Percentiles rank a stretch among this genome's conserved stretches.
These are phyloP conservation scores for Elsinoe perseae DNA, from an alignment of 2,329 filamentous ascomycete species.

Conservation along the genomic window DNA sequence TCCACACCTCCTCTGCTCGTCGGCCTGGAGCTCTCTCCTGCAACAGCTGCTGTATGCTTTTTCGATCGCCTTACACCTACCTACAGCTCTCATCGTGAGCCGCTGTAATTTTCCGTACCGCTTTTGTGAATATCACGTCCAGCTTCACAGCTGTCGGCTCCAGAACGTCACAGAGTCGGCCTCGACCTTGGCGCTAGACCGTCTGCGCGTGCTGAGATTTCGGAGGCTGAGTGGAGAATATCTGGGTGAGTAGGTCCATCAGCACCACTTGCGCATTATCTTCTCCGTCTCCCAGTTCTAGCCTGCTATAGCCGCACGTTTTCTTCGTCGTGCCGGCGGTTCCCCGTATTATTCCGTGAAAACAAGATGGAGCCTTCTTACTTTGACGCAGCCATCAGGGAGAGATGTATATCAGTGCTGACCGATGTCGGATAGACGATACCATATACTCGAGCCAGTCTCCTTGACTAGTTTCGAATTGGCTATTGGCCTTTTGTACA, in stretches of 20 bases:
- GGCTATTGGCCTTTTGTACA: not conserved
- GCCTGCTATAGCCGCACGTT: constrained; percentile 11
- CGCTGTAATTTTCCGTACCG: constrained; percentile 7
- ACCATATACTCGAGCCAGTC: not conserved
- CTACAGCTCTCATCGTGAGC: not conserved
- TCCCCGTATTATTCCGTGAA: constrained; percentile 8
- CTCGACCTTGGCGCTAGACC: constrained; percentile 9
- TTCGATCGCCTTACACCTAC: constrained; percentile 5
- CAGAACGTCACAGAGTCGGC: constrained; percentile 9
- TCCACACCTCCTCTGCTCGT: not conserved
- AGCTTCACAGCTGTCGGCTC: constrained; percentile 9
- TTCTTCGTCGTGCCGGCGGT: not conserved
- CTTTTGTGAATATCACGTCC: not conserved
- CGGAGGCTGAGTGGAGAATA: constrained; percentile 7
- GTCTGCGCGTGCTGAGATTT: constrained; percentile 8
- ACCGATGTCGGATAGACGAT: constrained; percentile 10
- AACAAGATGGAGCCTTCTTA: constrained; percentile 1
- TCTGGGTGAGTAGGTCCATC: not conserved
- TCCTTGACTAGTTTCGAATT: not conserved
- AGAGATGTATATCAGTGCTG: not conserved
- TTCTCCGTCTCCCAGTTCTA: constrained; percentile 1
- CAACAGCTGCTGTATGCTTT: constrained; percentile 12
- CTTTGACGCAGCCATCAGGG: not conserved
- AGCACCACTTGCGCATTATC: not conserved
- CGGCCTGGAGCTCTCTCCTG: constrained; percentile 1